Conservation (phyloP, 345 rosid species). For the Eucalyptus tenuipes region DNA sequence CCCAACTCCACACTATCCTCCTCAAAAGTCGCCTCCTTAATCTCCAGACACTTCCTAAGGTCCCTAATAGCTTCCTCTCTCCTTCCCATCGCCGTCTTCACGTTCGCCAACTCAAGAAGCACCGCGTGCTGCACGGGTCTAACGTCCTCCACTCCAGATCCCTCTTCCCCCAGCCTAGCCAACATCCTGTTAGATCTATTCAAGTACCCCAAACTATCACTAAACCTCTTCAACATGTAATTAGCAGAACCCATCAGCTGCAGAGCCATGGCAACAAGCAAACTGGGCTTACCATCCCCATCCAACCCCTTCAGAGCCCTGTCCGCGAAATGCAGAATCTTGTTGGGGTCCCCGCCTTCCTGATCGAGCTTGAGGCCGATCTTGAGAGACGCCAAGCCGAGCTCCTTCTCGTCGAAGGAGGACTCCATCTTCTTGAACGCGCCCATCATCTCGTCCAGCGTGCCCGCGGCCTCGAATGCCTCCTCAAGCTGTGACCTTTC, state of each 20-base stretch:
- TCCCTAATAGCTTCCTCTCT: constrained; percentile 82
- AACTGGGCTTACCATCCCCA: constrained; percentile 28
- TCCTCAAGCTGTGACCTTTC: constrained; percentile 69
- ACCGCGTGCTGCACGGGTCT: constrained; percentile 67
- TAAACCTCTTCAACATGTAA: constrained; percentile 58
- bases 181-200: constrained; percentile 67
- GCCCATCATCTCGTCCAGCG: constrained; percentile 61
- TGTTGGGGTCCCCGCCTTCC: constrained; percentile 73
- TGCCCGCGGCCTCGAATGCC: constrained; percentile 72
- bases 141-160: constrained; percentile 33
- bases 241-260: constrained; percentile 72
- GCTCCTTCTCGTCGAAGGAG: constrained; percentile 51
- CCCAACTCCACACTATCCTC: constrained; percentile 75
- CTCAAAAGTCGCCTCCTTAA: constrained; percentile 59
- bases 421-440: constrained; percentile 71
- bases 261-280: constrained; percentile 63
- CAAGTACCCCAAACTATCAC: constrained; percentile 68
- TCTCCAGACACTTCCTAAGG: constrained; percentile 63
- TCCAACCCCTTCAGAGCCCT: constrained; percentile 64
- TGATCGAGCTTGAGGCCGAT: constrained; percentile 81
- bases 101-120: constrained; percentile 71
- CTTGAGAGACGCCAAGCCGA: constrained; percentile 69
- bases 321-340: constrained; percentile 44
- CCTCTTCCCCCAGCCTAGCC: constrained; percentile 45
- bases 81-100: constrained; percentile 84